A percentile compares a stretch with the other conserved stretches of the same genome.
Evolutionary conservation across 345 rosid genomes (phyloP).

Genomic region (Hibiscus tridactylites): DNA sequence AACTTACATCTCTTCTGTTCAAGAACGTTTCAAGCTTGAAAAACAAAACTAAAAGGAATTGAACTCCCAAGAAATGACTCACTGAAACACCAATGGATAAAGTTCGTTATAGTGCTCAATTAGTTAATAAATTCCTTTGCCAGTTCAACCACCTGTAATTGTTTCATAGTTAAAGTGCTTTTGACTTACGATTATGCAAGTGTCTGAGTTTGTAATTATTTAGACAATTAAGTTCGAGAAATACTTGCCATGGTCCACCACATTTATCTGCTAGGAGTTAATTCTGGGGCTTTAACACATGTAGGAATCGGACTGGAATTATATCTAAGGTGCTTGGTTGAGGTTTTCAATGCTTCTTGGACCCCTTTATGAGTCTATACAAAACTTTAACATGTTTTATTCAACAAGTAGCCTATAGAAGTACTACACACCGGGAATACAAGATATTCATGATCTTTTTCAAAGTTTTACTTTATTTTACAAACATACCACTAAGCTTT

Average conservation of each 20-base stretch:
- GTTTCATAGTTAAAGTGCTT: not conserved
- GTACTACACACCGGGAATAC: not conserved
- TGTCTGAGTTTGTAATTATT: not conserved
- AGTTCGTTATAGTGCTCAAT: not conserved
- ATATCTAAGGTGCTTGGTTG: not conserved
- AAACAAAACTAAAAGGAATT: slow-evolving; percentile 19
- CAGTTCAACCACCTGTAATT: not conserved
- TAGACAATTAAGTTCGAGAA: not conserved
- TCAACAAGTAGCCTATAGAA: too few species aligned
- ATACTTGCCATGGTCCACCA: not conserved
- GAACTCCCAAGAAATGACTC: slow-evolving; percentile 5
- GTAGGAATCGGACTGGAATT: not conserved
- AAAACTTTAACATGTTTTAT: not conserved
- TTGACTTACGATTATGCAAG: not conserved
- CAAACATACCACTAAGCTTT: not conserved
- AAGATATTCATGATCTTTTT: not conserved
- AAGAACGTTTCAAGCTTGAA: slow-evolving; percentile 56
- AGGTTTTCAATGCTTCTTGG: not conserved
- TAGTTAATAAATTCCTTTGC: slow-evolving; percentile 1
- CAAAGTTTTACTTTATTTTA: not conserved
- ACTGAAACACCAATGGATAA: not conserved
- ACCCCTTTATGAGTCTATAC: not conserved
- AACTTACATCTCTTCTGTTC: slow-evolving; percentile 44
- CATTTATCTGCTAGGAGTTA: not conserved
- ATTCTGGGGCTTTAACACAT: not conserved